These are phyloP conservation scores for Porcisia hertigi DNA, from an alignment of 208 protist genomes.

Conservation along the genomic window DNA sequence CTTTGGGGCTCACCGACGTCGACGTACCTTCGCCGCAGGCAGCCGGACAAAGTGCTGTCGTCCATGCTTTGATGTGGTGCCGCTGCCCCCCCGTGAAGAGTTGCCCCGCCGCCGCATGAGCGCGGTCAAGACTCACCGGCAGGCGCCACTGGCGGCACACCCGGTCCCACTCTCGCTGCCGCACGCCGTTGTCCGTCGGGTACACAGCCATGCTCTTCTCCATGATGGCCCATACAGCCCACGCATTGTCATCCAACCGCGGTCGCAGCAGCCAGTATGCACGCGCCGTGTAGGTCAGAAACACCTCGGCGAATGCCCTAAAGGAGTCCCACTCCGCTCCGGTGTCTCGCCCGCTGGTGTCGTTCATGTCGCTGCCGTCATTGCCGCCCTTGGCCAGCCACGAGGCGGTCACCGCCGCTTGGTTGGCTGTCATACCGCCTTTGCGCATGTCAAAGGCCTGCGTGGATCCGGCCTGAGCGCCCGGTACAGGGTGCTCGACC, in stretches of 20 bases:
- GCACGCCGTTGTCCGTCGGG: slow-evolving; percentile 14
- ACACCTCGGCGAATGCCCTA: slow-evolving; percentile 40
- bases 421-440: background rate
- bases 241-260: slow-evolving; percentile 43
- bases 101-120: slow-evolving; percentile 21
- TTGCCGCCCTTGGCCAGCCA: slow-evolving; percentile 19
- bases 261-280: slow-evolving; percentile 70
- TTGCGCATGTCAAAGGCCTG: background rate
- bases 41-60: slow-evolving; percentile 3
- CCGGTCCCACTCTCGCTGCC: slow-evolving; percentile 30
- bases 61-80: slow-evolving; percentile 19
- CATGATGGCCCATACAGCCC: slow-evolving; percentile 41
- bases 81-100: slow-evolving; percentile 45
- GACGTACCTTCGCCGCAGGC: background rate
- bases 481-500: background rate
- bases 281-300: slow-evolving; percentile 67
- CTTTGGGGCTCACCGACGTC: background rate
- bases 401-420: background rate
- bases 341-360: background rate
- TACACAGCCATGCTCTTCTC: slow-evolving; percentile 26
- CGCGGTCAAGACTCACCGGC: slow-evolving; percentile 39
- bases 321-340: slow-evolving; percentile 9
- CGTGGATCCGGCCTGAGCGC: background rate
- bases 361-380: background rate
- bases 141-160: slow-evolving; percentile 44